These are phyloP conservation scores for Chytriomyces sp. DNA, from an alignment of 192 early-diverging fungal species.

Conservation along the genomic window DNA sequence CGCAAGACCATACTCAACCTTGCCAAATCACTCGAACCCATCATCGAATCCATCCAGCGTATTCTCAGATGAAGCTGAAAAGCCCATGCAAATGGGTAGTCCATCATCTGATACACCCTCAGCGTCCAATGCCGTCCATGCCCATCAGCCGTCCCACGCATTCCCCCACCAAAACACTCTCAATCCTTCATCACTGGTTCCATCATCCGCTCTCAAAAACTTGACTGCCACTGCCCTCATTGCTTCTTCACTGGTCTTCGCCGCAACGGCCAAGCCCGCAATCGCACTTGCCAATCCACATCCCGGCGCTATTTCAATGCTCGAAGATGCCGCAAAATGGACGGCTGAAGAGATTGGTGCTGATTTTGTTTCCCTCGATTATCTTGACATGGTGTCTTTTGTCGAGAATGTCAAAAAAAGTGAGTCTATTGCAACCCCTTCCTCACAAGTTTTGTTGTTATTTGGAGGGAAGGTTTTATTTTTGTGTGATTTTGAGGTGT, in stretches of 20 bases:
- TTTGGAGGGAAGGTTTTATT: slow-evolving; percentile 2
- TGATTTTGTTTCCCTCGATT: slow-evolving; percentile 66
- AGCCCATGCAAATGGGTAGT: too few species aligned
- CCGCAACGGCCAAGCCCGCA: background rate
- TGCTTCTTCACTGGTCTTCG: background rate
- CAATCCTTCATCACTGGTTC: too few species aligned
- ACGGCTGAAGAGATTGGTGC: slow-evolving; percentile 57
- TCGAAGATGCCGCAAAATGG: slow-evolving; percentile 44
- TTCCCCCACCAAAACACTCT: too few species aligned
- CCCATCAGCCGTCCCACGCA: too few species aligned
- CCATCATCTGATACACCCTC: too few species aligned
- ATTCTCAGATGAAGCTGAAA: too few species aligned
- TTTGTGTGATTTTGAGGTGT: slow-evolving; percentile 2
- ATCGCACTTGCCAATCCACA: slow-evolving; percentile 47
- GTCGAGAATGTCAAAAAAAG: slow-evolving; percentile 35
- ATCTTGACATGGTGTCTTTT: slow-evolving; percentile 61
- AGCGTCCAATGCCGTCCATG: too few species aligned
- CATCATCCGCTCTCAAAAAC: background rate
- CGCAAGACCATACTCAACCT: too few species aligned
- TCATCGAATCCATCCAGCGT: too few species aligned
- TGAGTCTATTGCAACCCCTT: background rate
- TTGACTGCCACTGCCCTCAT: background rate
- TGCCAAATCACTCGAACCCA: too few species aligned
- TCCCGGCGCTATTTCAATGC: slow-evolving; percentile 43
- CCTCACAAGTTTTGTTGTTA: too few species aligned